Base-by-base conservation (phyloP, 2,329 filamentous ascomycete species). In the Ascochyta clinopodiicola region DNA sequence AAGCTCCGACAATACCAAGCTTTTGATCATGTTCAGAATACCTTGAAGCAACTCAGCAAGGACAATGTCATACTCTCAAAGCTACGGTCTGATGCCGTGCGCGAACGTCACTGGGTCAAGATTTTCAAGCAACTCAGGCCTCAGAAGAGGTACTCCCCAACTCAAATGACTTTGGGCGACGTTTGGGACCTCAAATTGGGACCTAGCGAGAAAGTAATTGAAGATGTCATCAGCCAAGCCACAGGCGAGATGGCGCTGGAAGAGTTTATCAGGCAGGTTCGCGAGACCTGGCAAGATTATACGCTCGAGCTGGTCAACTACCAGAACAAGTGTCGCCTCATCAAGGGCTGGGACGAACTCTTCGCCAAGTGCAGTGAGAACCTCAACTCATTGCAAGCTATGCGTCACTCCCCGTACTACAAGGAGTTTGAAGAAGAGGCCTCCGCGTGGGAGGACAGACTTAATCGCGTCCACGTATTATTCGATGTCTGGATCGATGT, bases 401-500 rank as follows among this genome's bases (percentile, higher is more conserved):
- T 99, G 96, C 90, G 92, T 72, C 94, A 99, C 76, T 99, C 95
- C 5, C 95, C 95, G 0, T 99, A 99, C 77, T 99, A 96, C 83
- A 98, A 97, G 76, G 94, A 98, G 69, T 99, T 99, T 60, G 95
- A 99, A 74, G 95, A 99, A 68, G 95, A 99, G 67, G 96, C 96
- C 6, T 90, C 92, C 0, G 86, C 90, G 1, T 99, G 95, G 95
- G 96, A 99, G 77, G 96, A 99, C 78, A 96, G 96, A 75, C 84
- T 99, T 24, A 99, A 98, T 75, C 88, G 95, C 40, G 92, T 99
- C 2, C 95, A 99, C 73, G 92, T 99, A 15, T 84, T 99, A 9
- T 99, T 99, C 70, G 95, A 99, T 75, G 93, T 99, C 15, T 99
- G 96, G 96, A 99, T 99, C 67, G 96, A 99, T 77, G 96, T 99